These are phyloP conservation scores for Cordyceps cateniannulata DNA, from an alignment of 2,329 filamentous ascomycete species.

Conservation along the genomic window DNA sequence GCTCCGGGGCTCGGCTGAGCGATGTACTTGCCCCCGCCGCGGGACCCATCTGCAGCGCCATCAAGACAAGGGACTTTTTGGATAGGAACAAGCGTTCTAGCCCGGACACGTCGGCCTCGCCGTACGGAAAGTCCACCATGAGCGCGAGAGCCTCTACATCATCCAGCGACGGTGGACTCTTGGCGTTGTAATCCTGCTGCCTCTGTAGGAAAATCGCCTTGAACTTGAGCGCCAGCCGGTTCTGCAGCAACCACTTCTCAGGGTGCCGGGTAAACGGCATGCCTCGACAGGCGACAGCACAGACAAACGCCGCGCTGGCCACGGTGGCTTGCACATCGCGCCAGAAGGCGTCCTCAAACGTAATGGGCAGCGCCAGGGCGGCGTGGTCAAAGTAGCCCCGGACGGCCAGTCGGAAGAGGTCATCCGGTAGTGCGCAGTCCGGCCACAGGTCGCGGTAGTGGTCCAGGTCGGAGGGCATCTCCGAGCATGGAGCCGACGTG, in stretches of 20 bases:
- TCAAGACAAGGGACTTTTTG: constrained; percentile 21
- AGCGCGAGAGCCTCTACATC: constrained; percentile 19
- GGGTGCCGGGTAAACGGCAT: constrained; percentile 16
- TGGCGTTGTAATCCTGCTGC: not conserved
- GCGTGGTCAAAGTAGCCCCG: constrained; percentile 20
- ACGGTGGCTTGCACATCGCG: constrained; percentile 17
- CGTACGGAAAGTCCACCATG: constrained; percentile 18
- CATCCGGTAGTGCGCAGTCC: not conserved
- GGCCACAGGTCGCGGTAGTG: not conserved
- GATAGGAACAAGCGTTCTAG: constrained; percentile 19
- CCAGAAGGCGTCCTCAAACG: constrained; percentile 21
- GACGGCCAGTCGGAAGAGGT: constrained; percentile 14
- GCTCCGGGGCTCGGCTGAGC: constrained; percentile 7
- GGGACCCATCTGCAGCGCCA: constrained; percentile 14
- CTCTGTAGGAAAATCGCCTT: constrained; percentile 17
- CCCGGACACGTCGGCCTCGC: constrained; percentile 5
- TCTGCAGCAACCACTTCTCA: constrained; percentile 18
- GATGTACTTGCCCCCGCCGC: not conserved
- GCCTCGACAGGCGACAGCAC: constrained; percentile 20
- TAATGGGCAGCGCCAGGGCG: constrained; percentile 18
- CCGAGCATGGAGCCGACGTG: too few species aligned
- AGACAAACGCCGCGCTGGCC: constrained; percentile 19
- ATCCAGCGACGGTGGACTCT: constrained; percentile 13
- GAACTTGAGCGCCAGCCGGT: constrained; percentile 18
- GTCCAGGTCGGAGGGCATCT: not conserved